These are phyloP conservation scores for Diaporthe citri DNA, from an alignment of 2,329 filamentous ascomycete genomes.

Conservation along the genomic window DNA sequence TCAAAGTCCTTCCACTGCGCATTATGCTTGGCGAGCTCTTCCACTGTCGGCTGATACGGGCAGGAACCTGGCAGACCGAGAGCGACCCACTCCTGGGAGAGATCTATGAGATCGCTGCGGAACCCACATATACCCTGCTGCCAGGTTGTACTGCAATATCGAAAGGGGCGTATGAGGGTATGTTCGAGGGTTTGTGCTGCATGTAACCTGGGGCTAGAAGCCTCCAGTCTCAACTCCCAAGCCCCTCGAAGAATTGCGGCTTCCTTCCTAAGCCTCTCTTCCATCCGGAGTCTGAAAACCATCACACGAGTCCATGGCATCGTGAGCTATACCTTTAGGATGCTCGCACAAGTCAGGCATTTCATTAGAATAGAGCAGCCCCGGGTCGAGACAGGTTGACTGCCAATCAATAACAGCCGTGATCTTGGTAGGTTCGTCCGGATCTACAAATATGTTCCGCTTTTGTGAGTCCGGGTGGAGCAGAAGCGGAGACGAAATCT, in stretches of 20 bases:
- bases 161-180: not conserved
- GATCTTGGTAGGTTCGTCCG: not conserved
- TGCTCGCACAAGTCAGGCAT: slow-evolving; percentile 8
- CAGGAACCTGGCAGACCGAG: not conserved
- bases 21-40: slow-evolving; percentile 7
- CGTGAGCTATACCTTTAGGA: not conserved
- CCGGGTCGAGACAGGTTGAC: not conserved
- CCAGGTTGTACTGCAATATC: not conserved
- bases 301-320: not conserved
- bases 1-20: slow-evolving; percentile 11
- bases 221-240: not conserved
- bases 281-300: not conserved
- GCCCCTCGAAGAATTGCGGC: not conserved
- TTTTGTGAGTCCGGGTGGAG: slow-evolving; percentile 7
- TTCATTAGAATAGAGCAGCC: slow-evolving; percentile 1
- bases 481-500: slow-evolving; percentile 10
- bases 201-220: not conserved
- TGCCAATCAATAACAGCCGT: slow-evolving; percentile 10
- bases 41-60: not conserved
- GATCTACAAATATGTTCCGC: slow-evolving; percentile 2
- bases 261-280: not conserved
- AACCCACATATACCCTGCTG: not conserved
- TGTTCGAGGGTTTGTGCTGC: not conserved
- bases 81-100: not conserved
- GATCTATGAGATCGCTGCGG: not conserved